These are phyloP conservation scores for Apophysomyces elegans DNA, from an alignment of 371 early-diverging fungal species.

Conservation along the genomic window DNA sequence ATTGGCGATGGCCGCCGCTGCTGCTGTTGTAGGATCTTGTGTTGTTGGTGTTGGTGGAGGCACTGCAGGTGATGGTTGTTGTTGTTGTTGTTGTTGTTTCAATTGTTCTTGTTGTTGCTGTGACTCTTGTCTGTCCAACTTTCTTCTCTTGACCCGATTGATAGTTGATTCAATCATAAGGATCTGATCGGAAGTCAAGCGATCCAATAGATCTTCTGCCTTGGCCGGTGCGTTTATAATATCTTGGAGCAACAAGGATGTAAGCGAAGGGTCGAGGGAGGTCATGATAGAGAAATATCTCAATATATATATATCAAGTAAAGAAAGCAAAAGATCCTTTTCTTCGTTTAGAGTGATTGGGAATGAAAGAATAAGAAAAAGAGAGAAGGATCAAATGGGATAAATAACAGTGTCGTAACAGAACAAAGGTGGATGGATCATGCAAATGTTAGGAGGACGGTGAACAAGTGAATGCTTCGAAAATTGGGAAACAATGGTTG, in stretches of 20 bases:
- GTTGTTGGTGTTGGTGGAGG: conserved; percentile 20
- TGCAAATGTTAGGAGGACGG: conserved; percentile 3
- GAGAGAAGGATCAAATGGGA: conserved; percentile 5
- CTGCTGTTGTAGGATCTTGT: conserved; percentile 19
- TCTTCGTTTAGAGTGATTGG: background rate
- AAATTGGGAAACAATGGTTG: conserved; percentile 8
- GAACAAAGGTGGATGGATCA: conserved; percentile 9
- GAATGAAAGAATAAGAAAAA: background rate
- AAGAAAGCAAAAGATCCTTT: background rate
- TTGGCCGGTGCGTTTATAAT: conserved; percentile 41
- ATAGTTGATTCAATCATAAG: conserved; percentile 44
- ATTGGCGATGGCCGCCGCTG: conserved; percentile 35
- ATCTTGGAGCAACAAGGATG: conserved; percentile 29
- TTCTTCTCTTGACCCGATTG: conserved; percentile 44
- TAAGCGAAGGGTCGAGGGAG: conserved; percentile 3
- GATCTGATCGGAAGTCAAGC: conserved; percentile 43
- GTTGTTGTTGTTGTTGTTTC: conserved; percentile 13
- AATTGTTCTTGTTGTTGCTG: conserved; percentile 14
- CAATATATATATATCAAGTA: background rate
- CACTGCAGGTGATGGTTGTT: conserved; percentile 33
- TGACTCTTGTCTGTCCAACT: conserved; percentile 28
- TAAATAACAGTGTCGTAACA: conserved; percentile 8
- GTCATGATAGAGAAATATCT: background rate
- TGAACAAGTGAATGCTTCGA: conserved; percentile 7
- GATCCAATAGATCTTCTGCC: conserved; percentile 42